Conservation (phyloP, 108 stramenopile genomes). For the Schizochytrium sp. region DNA sequence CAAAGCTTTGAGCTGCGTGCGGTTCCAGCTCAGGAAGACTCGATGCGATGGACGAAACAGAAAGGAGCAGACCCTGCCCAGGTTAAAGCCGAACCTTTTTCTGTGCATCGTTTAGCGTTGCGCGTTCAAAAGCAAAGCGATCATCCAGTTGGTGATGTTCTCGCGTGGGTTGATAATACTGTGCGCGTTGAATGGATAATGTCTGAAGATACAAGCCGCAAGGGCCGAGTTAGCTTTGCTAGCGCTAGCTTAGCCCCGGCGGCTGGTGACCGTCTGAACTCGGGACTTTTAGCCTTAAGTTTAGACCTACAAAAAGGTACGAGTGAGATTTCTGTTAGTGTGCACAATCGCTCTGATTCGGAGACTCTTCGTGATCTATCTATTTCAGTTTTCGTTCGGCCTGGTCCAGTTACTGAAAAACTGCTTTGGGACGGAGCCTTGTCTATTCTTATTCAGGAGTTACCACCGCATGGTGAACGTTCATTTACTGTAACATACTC, state of each 20-base stretch:
- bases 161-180: neutral
- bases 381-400: neutral
- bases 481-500: neutral
- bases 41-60: neutral
- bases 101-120: constrained; percentile 1
- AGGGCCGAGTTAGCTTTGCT: neutral
- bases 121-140: constrained; percentile 18
- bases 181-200: constrained; percentile 47
- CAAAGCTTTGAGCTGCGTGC: constrained; percentile 14
- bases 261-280: constrained; percentile 9
- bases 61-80: neutral
- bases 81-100: neutral
- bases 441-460: neutral
- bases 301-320: neutral
- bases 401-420: neutral
- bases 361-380: constrained; percentile 15
- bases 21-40: neutral
- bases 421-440: constrained; percentile 35
- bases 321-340: neutral
- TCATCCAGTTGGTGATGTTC: neutral
- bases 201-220: neutral
- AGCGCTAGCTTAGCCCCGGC: neutral
- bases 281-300: neutral
- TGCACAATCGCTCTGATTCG: neutral
- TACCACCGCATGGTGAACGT: neutral